A percentile compares a stretch with the other conserved stretches of the same genome.
phyloP scores from a whole-genome alignment of 1,139 yeast species.

The Lodderomyces pseudojiufengensis region DNA sequence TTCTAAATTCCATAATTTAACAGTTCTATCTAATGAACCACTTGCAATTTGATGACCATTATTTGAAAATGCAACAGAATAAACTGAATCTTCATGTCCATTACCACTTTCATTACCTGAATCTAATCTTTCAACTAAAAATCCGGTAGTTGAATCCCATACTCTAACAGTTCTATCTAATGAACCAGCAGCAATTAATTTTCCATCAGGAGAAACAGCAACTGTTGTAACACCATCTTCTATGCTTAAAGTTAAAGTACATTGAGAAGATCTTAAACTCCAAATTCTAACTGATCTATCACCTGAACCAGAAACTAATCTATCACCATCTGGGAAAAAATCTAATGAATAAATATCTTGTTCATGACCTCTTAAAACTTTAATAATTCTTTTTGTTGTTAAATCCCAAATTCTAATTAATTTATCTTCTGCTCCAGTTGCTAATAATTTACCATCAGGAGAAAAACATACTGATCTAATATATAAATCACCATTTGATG shows the following conservation, averaged over 20 bases:
- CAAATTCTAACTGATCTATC: slow-evolving; percentile 96
- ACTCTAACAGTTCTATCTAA: slow-evolving; percentile 93
- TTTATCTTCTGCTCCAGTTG: slow-evolving; percentile 98
- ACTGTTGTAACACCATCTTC: slow-evolving; percentile 99
- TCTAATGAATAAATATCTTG: slow-evolving; percentile 96
- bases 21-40: slow-evolving; percentile 94
- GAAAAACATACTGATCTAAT: slow-evolving; percentile 95
- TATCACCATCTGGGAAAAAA: slow-evolving; percentile 92
- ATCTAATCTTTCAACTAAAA: slow-evolving; percentile 88
- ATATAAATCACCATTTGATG: slow-evolving; percentile 74
- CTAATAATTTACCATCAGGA: slow-evolving; percentile 92
- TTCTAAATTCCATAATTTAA: slow-evolving; percentile 88
- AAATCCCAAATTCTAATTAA: slow-evolving; percentile 97
- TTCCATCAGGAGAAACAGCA: slow-evolving; percentile 94
- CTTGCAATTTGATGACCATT: slow-evolving; percentile 91
- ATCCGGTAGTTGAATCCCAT: slow-evolving; percentile 95
- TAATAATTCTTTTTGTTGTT: slow-evolving; percentile 78
- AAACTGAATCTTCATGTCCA: slow-evolving; percentile 96
- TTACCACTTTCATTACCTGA: slow-evolving; percentile 83
- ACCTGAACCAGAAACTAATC: slow-evolving; percentile 93
- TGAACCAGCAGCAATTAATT: slow-evolving; percentile 93
- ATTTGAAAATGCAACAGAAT: slow-evolving; percentile 90
- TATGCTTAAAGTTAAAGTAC: slow-evolving; percentile 82
- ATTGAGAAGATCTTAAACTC: slow-evolving; percentile 91
- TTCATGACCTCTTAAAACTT: slow-evolving; percentile 90